These are phyloP conservation scores for Cubamyces lactineus DNA, from an alignment of 768 basidiomycete genomes.

Conservation along the genomic window DNA sequence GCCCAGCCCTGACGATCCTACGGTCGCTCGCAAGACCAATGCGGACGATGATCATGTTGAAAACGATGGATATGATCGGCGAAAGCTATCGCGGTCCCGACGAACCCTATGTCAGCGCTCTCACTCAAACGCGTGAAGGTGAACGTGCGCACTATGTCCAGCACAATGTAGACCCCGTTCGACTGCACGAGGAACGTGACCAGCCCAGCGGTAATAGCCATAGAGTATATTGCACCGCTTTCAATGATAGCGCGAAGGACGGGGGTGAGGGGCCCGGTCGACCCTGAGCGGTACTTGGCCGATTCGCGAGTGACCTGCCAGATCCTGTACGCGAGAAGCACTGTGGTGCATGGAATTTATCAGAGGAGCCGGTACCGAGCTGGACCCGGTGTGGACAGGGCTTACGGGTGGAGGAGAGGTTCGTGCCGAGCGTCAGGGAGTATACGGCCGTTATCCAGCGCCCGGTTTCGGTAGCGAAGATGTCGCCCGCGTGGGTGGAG, in stretches of 20 bases:
- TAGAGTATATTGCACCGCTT: constrained; percentile 41
- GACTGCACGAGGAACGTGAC: constrained; percentile 32
- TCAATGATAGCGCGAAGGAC: constrained; percentile 40
- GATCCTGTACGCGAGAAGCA: constrained; percentile 35
- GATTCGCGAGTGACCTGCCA: constrained; percentile 33
- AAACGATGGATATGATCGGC: constrained; percentile 45
- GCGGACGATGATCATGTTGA: constrained; percentile 48
- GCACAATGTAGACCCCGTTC: constrained; percentile 38
- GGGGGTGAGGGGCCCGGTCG: constrained; percentile 21
- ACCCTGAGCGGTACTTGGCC: constrained; percentile 13
- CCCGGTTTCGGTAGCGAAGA: constrained; percentile 33
- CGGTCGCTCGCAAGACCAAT: constrained; percentile 28
- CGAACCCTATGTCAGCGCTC: background rate
- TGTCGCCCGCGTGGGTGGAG: constrained; percentile 16
- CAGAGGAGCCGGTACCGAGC: background rate
- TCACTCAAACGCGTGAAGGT: background rate
- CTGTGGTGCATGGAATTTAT: constrained; percentile 16
- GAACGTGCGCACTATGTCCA: constrained; percentile 36
- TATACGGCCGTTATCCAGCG: constrained; percentile 41
- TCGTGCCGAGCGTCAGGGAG: constrained; percentile 36
- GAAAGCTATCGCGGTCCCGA: constrained; percentile 30
- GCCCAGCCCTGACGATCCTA: background rate
- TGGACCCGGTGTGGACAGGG: background rate
- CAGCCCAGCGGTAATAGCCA: constrained; percentile 38
- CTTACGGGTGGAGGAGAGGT: constrained; percentile 37